Conservation (phyloP, 495 filamentous ascomycete species). For the Aspergillus ostianus region DNA sequence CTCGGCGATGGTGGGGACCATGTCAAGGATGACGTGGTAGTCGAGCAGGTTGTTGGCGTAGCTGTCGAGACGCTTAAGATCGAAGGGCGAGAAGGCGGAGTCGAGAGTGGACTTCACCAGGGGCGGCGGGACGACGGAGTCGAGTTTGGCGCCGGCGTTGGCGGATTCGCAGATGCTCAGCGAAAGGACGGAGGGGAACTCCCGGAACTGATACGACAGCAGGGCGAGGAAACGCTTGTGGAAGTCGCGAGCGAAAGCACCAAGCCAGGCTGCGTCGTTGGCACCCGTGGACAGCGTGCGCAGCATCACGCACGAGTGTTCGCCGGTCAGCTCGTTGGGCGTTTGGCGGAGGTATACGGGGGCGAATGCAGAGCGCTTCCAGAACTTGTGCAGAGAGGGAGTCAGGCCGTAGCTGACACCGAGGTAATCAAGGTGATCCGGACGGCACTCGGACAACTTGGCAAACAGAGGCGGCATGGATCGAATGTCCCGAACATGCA, state of each 20-base stretch:
- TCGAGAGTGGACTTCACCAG: slow-evolving; percentile 75
- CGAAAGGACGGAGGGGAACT: slow-evolving; percentile 77
- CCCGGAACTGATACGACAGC: slow-evolving; percentile 86
- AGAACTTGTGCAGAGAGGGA: slow-evolving; percentile 87
- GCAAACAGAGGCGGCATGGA: slow-evolving; percentile 92
- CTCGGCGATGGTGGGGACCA: slow-evolving; percentile 76
- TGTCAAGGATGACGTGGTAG: slow-evolving; percentile 94
- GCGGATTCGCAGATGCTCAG: slow-evolving; percentile 88
- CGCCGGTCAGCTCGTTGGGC: slow-evolving; percentile 91
- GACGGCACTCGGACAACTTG: slow-evolving; percentile 78
- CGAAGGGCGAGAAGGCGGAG: slow-evolving; percentile 76
- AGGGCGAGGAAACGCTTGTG: slow-evolving; percentile 85
- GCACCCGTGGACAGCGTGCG: slow-evolving; percentile 60
- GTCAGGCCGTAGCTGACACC: slow-evolving; percentile 96
- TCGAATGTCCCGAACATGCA: slow-evolving; percentile 85
- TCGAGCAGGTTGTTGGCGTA: slow-evolving; percentile 97
- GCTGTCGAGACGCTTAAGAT: slow-evolving; percentile 88
- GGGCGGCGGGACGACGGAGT: slow-evolving; percentile 46
- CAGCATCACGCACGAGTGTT: slow-evolving; percentile 98
- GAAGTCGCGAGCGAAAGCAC: slow-evolving; percentile 89
- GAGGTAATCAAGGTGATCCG: slow-evolving; percentile 82
- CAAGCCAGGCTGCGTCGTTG: slow-evolving; percentile 76
- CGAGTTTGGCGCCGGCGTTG: slow-evolving; percentile 63
- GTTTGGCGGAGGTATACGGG: slow-evolving; percentile 97
- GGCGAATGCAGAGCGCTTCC: slow-evolving; percentile 82